Evolutionary conservation across 768 basidiomycete genomes (phyloP).

Genomic region (Suillus lakei): DNA sequence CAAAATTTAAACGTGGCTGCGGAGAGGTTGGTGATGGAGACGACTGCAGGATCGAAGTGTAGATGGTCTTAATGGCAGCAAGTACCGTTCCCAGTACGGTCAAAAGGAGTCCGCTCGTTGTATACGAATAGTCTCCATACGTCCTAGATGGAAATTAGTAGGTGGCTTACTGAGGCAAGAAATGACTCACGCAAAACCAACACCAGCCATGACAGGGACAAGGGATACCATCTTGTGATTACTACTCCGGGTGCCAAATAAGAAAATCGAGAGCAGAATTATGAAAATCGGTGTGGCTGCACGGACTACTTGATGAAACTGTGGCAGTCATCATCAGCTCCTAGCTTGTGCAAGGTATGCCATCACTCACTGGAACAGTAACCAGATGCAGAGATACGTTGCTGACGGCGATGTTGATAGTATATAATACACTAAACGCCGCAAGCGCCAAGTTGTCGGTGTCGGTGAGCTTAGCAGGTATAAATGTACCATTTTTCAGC

Average conservation of each 20-base stretch:
- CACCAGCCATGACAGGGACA: constrained; percentile 85
- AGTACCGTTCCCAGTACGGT: constrained; percentile 91
- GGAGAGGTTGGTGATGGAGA: constrained; percentile 27
- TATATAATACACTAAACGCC: constrained; percentile 89
- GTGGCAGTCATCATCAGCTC: neutral
- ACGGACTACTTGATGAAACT: constrained; percentile 98
- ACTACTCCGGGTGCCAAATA: constrained; percentile 68
- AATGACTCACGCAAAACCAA: constrained; percentile 77
- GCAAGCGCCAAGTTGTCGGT: constrained; percentile 65
- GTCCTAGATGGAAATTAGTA: constrained; percentile 53
- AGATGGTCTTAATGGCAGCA: constrained; percentile 92
- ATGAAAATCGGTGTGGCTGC: constrained; percentile 94
- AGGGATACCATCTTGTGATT: constrained; percentile 71
- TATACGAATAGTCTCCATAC: constrained; percentile 96
- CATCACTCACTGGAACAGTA: constrained; percentile 79
- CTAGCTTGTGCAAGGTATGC: neutral
- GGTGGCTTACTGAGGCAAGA: neutral
- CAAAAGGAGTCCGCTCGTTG: constrained; percentile 79
- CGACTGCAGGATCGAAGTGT: constrained; percentile 82
- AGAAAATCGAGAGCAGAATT: constrained; percentile 71
- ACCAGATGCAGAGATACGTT: constrained; percentile 90
- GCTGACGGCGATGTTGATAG: constrained; percentile 93
- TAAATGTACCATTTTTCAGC: constrained; percentile 59
- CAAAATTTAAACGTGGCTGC: constrained; percentile 23
- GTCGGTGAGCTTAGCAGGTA: constrained; percentile 55